Conservation (phyloP, 768 basidiomycete genomes). For the Rhodotorula sphaerocarpa region DNA sequence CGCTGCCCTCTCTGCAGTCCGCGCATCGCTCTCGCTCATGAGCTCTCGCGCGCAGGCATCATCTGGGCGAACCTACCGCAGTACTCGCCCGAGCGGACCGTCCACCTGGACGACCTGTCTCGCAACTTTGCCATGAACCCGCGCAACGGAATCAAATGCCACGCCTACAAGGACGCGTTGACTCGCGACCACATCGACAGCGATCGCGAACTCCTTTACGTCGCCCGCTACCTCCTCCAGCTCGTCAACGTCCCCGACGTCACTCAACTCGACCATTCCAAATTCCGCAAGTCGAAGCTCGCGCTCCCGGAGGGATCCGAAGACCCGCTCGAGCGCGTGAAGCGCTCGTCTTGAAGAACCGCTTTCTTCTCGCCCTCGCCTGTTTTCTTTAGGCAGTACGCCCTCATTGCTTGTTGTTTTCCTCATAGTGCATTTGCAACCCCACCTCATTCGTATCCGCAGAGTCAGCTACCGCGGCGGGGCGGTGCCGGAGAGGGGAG, state of each 20-base stretch:
- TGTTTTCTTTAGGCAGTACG: background rate
- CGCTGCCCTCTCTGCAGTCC: constrained; percentile 78
- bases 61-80: constrained; percentile 75
- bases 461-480: no score
- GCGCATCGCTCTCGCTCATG: constrained; percentile 55
- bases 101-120: constrained; percentile 80
- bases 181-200: constrained; percentile 1
- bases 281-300: constrained; percentile 18
- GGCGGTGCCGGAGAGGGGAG: no score
- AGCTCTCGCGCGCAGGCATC: constrained; percentile 47
- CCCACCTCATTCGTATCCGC: no score
- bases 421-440: no score
- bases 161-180: constrained; percentile 55
- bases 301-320: constrained; percentile 7
- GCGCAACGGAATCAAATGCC: constrained; percentile 70
- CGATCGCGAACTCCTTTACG: constrained; percentile 24
- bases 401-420: background rate
- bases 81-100: constrained; percentile 63
- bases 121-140: constrained; percentile 86
- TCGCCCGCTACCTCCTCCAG: constrained; percentile 29
- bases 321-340: constrained; percentile 10
- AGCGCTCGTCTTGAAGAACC: no score
- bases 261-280: constrained; percentile 18
- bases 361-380: background rate
- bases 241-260: constrained; percentile 16